These are phyloP conservation scores for Dactylis glomerata DNA, from an alignment of 176 grass and related monocot species.

Conservation along the genomic window DNA sequence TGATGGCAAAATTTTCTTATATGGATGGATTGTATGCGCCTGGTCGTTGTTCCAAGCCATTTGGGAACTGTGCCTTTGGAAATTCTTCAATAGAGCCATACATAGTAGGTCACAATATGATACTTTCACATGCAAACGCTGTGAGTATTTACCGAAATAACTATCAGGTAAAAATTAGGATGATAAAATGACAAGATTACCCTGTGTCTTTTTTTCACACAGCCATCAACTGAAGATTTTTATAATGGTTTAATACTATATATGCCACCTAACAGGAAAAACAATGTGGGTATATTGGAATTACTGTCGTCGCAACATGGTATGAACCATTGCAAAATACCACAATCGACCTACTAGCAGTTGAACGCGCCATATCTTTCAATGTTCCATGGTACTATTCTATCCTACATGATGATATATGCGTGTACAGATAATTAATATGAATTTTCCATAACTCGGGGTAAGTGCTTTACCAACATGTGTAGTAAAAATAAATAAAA, in stretches of 20 bases:
- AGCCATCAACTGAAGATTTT: background rate
- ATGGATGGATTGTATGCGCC: conserved; percentile 42
- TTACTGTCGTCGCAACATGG: conserved; percentile 31
- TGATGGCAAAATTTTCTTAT: conserved; percentile 26
- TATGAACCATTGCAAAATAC: conserved; percentile 38
- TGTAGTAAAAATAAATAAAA: too few species aligned
- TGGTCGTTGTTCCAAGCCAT: conserved; percentile 47
- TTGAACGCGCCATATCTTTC: conserved; percentile 31
- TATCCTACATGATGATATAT: background rate
- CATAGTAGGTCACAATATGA: conserved; percentile 64
- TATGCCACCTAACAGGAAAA: conserved; percentile 14
- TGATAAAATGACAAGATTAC: background rate
- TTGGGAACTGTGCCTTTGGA: conserved; percentile 46
- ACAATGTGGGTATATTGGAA: conserved; percentile 55
- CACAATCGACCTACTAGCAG: conserved; percentile 21
- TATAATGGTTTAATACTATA: background rate
- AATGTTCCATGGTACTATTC: conserved; percentile 30
- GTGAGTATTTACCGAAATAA: conserved; percentile 52
- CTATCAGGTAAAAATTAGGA: conserved; percentile 15
- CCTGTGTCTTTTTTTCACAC: background rate
- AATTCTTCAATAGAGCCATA: conserved; percentile 76
- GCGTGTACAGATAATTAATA: background rate
- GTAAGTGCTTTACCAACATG: too few species aligned
- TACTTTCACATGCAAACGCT: conserved; percentile 59
- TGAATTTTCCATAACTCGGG: too few species aligned